Base-by-base conservation (phyloP, 78 protist genomes). In the Diacronema lutheri region DNA sequence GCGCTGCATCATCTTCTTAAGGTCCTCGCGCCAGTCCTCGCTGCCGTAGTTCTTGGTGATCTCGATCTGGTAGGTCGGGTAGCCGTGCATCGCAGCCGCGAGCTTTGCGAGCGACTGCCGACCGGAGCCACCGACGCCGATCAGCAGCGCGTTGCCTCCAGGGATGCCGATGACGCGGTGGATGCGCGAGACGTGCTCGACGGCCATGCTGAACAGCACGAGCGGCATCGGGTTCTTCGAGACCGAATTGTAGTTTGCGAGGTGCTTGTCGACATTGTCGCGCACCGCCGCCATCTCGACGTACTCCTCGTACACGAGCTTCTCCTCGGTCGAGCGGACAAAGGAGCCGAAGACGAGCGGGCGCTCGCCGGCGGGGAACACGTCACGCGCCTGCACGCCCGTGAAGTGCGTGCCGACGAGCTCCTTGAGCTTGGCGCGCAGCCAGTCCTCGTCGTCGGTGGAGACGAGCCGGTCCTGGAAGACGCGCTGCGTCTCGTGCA, bases 111-210 rank as follows among this genome's bases (percentile, higher is more conserved):
- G 84, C 1, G 88, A 72, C 60, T 81, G 86, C 4, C 95, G 56
- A 11, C 97, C 97, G 9, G 85, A 60, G 9, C 97, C 97, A 4
- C 95, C 95, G 16, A 93, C 89, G 16, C 97, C 97, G 26, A 93
- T 81, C n/a, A 93, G 76, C 33, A 95, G 88, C 11, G 89, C 90
- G 58, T 95, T 71, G 6, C 97, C 97, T 2, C 90, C 46, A 14
- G 94, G 92, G 64, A 37, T 81, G 6, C 65, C 20, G 66, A 88
- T 11, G 37, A 88, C 60, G 25, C 91, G 85, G 38, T 44, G 50
- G n/a, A 88, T 57, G 21, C 91, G 88, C 57, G 66, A 37, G 33
- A 88, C 66, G 69, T 88, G 92, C 62, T 83, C 84, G 62, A 83
- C 65, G 33, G 87, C 87, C 33, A 56, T 60, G 20, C 38, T 35